Evolutionary conservation across 2,329 filamentous ascomycete species (phyloP).

Genomic region (Phoma sp.): DNA sequence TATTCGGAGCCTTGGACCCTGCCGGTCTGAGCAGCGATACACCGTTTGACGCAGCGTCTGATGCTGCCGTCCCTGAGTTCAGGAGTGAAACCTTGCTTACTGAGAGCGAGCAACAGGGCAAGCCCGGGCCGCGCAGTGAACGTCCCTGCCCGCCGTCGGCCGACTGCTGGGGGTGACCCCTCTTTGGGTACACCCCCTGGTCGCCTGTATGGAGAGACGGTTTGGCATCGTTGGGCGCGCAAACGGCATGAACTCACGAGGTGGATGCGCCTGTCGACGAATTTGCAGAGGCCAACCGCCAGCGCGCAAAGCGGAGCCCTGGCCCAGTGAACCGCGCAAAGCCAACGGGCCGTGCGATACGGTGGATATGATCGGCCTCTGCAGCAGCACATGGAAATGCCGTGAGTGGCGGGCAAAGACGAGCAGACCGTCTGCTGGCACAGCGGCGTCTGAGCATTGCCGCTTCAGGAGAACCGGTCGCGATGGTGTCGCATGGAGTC

Average conservation of each 20-base stretch:
- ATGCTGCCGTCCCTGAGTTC: constrained; percentile 20
- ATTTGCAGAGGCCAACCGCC: constrained; percentile 4
- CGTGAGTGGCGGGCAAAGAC: constrained; percentile 1
- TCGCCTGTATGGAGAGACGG: constrained; percentile 27
- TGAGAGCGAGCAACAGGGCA: constrained; percentile 21
- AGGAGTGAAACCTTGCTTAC: constrained; percentile 19
- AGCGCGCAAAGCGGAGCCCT: constrained; percentile 17
- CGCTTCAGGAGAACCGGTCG: constrained; percentile 5
- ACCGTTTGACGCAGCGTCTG: constrained; percentile 22
- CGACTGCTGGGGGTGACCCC: constrained; percentile 20
- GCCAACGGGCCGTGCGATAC: constrained; percentile 33
- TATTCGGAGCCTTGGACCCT: constrained; percentile 32
- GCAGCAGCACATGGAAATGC: constrained; percentile 17
- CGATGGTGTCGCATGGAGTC: constrained; percentile 10
- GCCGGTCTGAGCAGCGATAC: constrained; percentile 26
- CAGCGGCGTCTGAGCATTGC: background rate
- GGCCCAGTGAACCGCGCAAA: constrained; percentile 24
- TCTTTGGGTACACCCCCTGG: constrained; percentile 26
- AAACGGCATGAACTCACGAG: constrained; percentile 9
- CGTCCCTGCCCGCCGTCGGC: constrained; percentile 21
- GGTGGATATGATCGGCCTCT: constrained; percentile 31
- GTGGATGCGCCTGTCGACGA: constrained; percentile 9
- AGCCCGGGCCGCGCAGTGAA: constrained; percentile 30
- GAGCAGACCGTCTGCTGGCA: constrained; percentile 5
- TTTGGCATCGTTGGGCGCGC: constrained; percentile 38